Evolutionary conservation across 371 early-diverging fungal species (phyloP).

Genomic region (Basidiobolus meristosporus): DNA sequence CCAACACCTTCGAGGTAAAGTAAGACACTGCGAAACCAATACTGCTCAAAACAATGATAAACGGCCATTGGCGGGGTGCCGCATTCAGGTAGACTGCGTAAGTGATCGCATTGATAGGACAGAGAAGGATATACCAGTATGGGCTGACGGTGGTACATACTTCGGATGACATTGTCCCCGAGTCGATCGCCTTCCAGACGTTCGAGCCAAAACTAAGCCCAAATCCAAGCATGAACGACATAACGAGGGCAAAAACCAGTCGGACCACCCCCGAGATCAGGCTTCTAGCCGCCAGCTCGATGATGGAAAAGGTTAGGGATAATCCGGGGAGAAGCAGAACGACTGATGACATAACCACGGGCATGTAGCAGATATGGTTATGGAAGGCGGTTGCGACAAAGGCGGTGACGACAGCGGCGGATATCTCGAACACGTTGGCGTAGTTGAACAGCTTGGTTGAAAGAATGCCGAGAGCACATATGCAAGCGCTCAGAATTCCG

Average conservation of each 20-base stretch:
- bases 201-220: constrained; percentile 9
- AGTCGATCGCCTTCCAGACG: too few species aligned
- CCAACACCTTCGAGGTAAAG: constrained; percentile 12
- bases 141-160: constrained; percentile 2
- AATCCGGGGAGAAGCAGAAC: constrained; percentile 32
- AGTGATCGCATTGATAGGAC: constrained; percentile 8
- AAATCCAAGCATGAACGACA: constrained; percentile 37
- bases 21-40: constrained; percentile 9
- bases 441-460: constrained; percentile 21
- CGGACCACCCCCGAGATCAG: constrained; percentile 50
- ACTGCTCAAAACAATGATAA: constrained; percentile 7
- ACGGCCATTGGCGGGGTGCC: constrained; percentile 11
- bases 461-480: constrained; percentile 16
- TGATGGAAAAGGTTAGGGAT: constrained; percentile 31
- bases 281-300: constrained; percentile 48
- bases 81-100: constrained; percentile 10
- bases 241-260: constrained; percentile 36
- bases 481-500: constrained; percentile 17
- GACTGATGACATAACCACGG: constrained; percentile 22
- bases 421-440: constrained; percentile 27
- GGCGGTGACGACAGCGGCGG: constrained; percentile 22
- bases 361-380: constrained; percentile 20
- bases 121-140: constrained; percentile 9
- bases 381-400: constrained; percentile 22
- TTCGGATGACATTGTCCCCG: too few species aligned